Percentiles rank a stretch among this genome's conserved stretches.
These are phyloP conservation scores for Aureobasidium vineae DNA, from an alignment of 2,329 filamentous ascomycete species.

Conservation along the genomic window DNA sequence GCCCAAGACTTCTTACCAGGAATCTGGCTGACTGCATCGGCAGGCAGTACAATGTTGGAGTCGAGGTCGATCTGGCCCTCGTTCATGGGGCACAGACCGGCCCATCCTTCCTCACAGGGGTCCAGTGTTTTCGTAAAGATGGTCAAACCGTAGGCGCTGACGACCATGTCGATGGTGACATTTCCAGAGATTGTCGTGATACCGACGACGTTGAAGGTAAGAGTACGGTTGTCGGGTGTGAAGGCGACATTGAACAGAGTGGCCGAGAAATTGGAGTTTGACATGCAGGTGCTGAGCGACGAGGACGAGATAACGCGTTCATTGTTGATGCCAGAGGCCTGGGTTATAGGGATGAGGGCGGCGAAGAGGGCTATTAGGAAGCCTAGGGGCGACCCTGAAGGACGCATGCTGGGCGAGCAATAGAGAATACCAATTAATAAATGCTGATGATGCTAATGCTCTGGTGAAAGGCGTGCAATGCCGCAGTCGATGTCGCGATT, in stretches of 20 bases:
- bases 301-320: constrained; percentile 72
- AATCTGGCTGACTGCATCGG: constrained; percentile 61
- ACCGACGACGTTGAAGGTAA: constrained; percentile 73
- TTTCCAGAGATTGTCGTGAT: constrained; percentile 81
- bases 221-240: constrained; percentile 69
- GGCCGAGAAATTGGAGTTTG: constrained; percentile 80
- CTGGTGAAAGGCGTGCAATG: neutral
- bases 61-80: constrained; percentile 75
- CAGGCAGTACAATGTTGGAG: constrained; percentile 64
- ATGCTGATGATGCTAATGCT: neutral
- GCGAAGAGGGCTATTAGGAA: constrained; percentile 40
- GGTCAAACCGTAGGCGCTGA: constrained; percentile 79
- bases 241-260: constrained; percentile 84
- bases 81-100: constrained; percentile 87
- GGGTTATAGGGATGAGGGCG: constrained; percentile 46
- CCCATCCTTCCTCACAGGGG: constrained; percentile 65
- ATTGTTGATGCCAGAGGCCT: constrained; percentile 10
- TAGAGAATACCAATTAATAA: constrained; percentile 14
- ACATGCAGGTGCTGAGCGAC: constrained; percentile 81
- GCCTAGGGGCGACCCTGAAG: constrained; percentile 35
- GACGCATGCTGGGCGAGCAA: constrained; percentile 33
- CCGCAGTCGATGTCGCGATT: neutral
- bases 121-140: constrained; percentile 67
- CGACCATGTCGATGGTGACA: constrained; percentile 71
- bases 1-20: constrained; percentile 53